phyloP scores from a whole-genome alignment of 176 grass and related monocot species.

The Oryza officinalis region DNA sequence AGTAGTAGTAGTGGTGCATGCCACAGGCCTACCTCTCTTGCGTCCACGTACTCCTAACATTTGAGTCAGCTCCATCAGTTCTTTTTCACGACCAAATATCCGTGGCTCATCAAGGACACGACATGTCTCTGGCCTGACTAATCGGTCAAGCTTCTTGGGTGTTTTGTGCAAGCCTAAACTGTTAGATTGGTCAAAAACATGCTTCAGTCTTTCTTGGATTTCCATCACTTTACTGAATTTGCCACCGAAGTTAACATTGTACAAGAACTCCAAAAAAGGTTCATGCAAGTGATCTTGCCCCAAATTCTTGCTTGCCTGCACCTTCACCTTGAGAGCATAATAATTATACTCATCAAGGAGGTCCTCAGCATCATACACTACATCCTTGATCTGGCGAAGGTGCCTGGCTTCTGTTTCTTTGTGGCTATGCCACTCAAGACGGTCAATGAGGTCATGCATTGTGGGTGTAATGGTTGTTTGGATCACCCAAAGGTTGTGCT shows the following conservation, averaged over 20 bases:
- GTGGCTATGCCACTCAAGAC: neutral
- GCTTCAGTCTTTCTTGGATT: too few species aligned
- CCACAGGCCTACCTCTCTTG: neutral
- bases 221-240: too few species aligned
- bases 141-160: neutral
- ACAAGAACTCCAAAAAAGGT: too few species aligned
- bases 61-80: neutral
- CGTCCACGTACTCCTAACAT: neutral
- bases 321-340: neutral
- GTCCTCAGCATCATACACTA: conserved; percentile 1
- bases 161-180: too few species aligned
- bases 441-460: neutral
- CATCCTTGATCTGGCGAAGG: neutral
- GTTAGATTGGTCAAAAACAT: too few species aligned
- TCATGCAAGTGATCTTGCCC: too few species aligned
- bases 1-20: neutral
- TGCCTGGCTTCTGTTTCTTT: neutral
- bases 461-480: too few species aligned
- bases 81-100: neutral
- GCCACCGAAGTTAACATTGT: too few species aligned
- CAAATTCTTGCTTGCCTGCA: too few species aligned
- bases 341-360: conserved; percentile 11
- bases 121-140: neutral
- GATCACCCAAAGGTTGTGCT: neutral
- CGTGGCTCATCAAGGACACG: neutral